Evolutionary conservation across 1,139 yeast genomes (phyloP).

Genomic region (Candida pseudoviswanathii): DNA sequence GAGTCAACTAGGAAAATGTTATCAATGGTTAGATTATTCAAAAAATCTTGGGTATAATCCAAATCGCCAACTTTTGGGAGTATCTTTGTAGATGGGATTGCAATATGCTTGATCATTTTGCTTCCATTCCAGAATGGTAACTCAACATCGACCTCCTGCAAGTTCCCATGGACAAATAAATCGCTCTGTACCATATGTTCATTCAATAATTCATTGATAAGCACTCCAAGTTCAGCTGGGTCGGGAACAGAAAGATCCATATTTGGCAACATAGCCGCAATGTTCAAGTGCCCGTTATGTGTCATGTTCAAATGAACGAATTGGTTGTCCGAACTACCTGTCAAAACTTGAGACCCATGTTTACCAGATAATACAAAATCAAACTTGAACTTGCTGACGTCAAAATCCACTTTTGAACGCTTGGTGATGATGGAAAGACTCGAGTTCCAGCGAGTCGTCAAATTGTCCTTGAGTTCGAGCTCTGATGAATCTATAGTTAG

Average conservation of each 20-base stretch:
- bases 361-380: slow-evolving; percentile 15
- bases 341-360: slow-evolving; percentile 9
- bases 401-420: slow-evolving; percentile 16
- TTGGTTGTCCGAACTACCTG: slow-evolving; percentile 18
- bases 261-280: slow-evolving; percentile 2
- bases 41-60: slow-evolving; percentile 6
- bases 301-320: slow-evolving; percentile 15
- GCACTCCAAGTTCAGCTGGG: background rate
- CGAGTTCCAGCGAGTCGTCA: slow-evolving; percentile 11
- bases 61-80: background rate
- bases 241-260: slow-evolving; percentile 2
- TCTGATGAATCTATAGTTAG: slow-evolving; percentile 9
- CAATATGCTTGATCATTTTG: slow-evolving; percentile 19
- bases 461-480: slow-evolving; percentile 18
- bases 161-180: slow-evolving; percentile 9
- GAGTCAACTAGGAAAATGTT: slow-evolving; percentile 29
- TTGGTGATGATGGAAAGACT: slow-evolving; percentile 11
- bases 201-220: slow-evolving; percentile 1
- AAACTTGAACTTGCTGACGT: slow-evolving; percentile 19
- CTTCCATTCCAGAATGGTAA: slow-evolving; percentile 24
- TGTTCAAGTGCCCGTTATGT: slow-evolving; percentile 1
- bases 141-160: slow-evolving; percentile 21
- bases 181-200: background rate
- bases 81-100: slow-evolving; percentile 11
- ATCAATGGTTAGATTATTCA: slow-evolving; percentile 23